Percentiles rank a stretch among this genome's conserved stretches.
phyloP scores from a whole-genome alignment of 331 rosid species.

The Acacia pycnantha region DNA sequence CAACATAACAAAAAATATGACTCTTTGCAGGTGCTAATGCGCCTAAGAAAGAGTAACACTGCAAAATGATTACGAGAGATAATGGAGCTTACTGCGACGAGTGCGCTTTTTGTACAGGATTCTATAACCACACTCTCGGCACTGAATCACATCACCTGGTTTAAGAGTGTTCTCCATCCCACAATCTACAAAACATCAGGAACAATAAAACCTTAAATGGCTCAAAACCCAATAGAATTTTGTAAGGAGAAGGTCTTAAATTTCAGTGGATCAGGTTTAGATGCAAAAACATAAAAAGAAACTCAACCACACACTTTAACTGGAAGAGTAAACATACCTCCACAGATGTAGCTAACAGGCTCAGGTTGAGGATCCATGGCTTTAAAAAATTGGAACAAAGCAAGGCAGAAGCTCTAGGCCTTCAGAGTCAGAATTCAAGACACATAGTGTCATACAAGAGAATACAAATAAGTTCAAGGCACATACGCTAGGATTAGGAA shows the following conservation, averaged over 20 bases:
- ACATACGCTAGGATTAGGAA: not conserved
- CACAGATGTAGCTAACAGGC: conserved; percentile 80
- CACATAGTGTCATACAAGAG: not conserved
- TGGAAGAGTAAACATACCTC: conserved; percentile 45
- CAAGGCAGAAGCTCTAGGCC: not conserved
- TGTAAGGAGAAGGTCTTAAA: not conserved
- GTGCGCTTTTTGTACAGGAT: conserved; percentile 97
- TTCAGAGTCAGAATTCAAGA: not conserved
- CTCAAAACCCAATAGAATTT: not conserved
- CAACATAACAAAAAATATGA: not conserved
- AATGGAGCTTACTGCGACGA: conserved; percentile 66
- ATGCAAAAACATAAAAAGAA: not conserved
- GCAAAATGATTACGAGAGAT: not conserved
- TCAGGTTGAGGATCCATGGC: conserved; percentile 88
- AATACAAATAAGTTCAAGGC: not conserved
- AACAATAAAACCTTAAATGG: not conserved
- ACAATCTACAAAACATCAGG: conserved; percentile 53
- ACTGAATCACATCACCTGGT: conserved; percentile 91
- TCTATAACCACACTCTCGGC: conserved; percentile 93
- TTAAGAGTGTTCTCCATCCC: conserved; percentile 87
- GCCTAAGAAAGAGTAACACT: not conserved
- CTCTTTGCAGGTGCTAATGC: not conserved
- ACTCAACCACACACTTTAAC: not conserved
- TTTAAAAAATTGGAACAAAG: not conserved
- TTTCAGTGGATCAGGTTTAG: not conserved